phyloP scores from a whole-genome alignment of 2,329 filamentous ascomycete species.

The Polychaeton citri region DNA sequence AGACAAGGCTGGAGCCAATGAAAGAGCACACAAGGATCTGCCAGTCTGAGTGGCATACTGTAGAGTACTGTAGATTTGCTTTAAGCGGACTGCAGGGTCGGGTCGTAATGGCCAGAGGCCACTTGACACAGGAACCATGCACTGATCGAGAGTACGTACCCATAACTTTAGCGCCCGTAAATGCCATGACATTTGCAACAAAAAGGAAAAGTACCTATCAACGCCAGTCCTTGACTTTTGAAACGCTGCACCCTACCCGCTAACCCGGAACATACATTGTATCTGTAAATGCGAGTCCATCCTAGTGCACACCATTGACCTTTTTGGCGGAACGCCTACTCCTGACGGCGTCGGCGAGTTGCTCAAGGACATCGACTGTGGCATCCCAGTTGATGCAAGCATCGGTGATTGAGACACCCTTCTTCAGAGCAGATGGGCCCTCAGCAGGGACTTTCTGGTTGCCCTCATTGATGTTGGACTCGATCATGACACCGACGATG shows the following conservation, averaged over 20 bases:
- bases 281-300: slow-evolving; percentile 2
- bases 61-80: too few species aligned
- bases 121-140: too few species aligned
- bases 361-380: slow-evolving; percentile 68
- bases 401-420: slow-evolving; percentile 88
- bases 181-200: too few species aligned
- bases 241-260: slow-evolving; percentile 2
- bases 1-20: slow-evolving; percentile 52
- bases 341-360: slow-evolving; percentile 72
- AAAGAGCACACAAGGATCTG: slow-evolving; percentile 60
- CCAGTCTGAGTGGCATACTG: too few species aligned
- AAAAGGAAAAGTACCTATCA: too few species aligned
- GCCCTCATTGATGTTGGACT: slow-evolving; percentile 90
- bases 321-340: slow-evolving; percentile 46
- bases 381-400: slow-evolving; percentile 90
- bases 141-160: too few species aligned
- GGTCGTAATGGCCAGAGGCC: too few species aligned
- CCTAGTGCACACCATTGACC: slow-evolving; percentile 13
- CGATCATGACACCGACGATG: slow-evolving; percentile 96
- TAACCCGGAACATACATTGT: neutral
- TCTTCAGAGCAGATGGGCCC: slow-evolving; percentile 64
- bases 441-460: slow-evolving; percentile 67
- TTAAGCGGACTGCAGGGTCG: too few species aligned
- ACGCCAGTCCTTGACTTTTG: neutral
- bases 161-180: too few species aligned